phyloP scores from a whole-genome alignment of 495 filamentous ascomycete species.

The Hyaloscypha variabilis region DNA sequence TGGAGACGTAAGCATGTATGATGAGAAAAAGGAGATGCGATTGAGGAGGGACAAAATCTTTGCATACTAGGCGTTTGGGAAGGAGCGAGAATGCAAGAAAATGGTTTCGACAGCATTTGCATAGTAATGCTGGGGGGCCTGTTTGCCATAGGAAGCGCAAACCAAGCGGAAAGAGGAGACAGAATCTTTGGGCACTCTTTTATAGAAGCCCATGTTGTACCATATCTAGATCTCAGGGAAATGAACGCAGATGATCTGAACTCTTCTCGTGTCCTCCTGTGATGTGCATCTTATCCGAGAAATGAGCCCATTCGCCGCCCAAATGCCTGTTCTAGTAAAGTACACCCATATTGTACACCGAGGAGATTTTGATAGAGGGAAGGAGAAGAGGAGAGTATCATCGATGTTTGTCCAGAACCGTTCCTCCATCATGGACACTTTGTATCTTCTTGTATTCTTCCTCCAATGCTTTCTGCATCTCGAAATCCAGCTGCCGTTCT shows the following conservation, averaged over 20 bases:
- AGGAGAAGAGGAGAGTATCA: background rate
- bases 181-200: conserved; percentile 1
- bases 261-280: background rate
- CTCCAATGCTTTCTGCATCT: conserved; percentile 83
- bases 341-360: conserved; percentile 5
- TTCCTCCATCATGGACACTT: conserved; percentile 43
- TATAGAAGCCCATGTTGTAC: conserved; percentile 15
- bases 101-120: conserved; percentile 19
- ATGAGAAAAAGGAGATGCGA: conserved; percentile 1
- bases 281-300: background rate
- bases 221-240: conserved; percentile 18
- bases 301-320: conserved; percentile 10
- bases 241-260: conserved; percentile 8
- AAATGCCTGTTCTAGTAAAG: conserved; percentile 18
- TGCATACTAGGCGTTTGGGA: conserved; percentile 34
- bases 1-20: conserved; percentile 26
- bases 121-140: conserved; percentile 14
- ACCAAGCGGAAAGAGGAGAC: background rate
- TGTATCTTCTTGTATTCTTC: conserved; percentile 91
- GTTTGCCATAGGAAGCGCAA: conserved; percentile 7
- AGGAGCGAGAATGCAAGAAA: conserved; percentile 25
- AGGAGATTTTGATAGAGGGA: background rate
- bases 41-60: conserved; percentile 15
- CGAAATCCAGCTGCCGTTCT: conserved; percentile 90
- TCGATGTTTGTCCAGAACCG: conserved; percentile 14